These are phyloP conservation scores for Gracilaria gracilis DNA, from an alignment of 23 red algal species.

Conservation along the genomic window DNA sequence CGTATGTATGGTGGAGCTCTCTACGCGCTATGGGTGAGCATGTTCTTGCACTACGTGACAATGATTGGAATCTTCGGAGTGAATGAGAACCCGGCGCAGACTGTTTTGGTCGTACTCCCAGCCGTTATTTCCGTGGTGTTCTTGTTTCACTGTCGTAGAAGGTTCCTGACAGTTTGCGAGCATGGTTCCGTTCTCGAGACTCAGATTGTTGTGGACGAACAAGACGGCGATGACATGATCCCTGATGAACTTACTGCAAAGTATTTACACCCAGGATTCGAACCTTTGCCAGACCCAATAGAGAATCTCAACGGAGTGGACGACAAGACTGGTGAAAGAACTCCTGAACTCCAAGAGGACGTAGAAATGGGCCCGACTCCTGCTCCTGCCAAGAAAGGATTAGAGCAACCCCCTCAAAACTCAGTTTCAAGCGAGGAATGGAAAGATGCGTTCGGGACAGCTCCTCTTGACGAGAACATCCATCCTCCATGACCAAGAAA, in stretches of 20 bases:
- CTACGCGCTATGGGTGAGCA: conserved; percentile 44
- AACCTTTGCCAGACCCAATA: conserved; percentile 56
- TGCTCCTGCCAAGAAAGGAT: neutral
- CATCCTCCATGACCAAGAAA: neutral
- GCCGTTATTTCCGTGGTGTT: conserved; percentile 58
- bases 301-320: conserved; percentile 72
- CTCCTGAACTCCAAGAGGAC: conserved; percentile 35
- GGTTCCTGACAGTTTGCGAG: conserved; percentile 47
- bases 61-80: conserved; percentile 79
- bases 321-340: conserved; percentile 23
- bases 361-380: neutral
- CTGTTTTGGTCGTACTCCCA: conserved; percentile 47
- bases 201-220: conserved; percentile 48
- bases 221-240: conserved; percentile 58
- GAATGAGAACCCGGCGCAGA: conserved; percentile 57
- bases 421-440: conserved; percentile 49
- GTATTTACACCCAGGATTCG: conserved; percentile 63
- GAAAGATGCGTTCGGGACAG: conserved; percentile 47
- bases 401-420: neutral
- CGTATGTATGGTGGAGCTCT: conserved; percentile 73
- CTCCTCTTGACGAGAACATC: conserved; percentile 9
- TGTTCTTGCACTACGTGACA: conserved; percentile 63
- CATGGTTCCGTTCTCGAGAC: conserved; percentile 69
- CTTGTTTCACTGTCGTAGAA: conserved; percentile 38
- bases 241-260: conserved; percentile 45